Base-by-base conservation (phyloP, 441 rosid species). In the Macaranga tanarius region DNA sequence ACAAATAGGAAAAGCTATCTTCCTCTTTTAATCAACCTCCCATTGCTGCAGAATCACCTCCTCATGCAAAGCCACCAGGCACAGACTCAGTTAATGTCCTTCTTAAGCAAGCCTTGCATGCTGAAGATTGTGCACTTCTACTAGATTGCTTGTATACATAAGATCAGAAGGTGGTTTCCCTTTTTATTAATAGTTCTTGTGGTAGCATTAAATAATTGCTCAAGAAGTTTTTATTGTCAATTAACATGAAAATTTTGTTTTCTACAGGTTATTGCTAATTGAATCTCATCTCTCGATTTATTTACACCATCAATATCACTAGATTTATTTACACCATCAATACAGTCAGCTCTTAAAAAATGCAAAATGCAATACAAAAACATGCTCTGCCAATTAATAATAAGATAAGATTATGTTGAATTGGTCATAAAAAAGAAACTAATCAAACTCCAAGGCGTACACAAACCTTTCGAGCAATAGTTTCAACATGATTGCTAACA, bases 141-240 rank as follows among this genome's bases (percentile, higher is more conserved):
- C 80, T 92, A 7, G 98, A 95, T 73, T 95, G 99, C 85, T 84
- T 95, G 76, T 91, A 92, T 75, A 93, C 87, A 42, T 89, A 86
- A 84, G 92, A 95, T 44, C 87, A 93, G 50, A 94, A 92, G 98
- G 99, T 95, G 66, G 1, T 7, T 60, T 38, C 28, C 17, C 22
- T 19, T 26, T 73, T 56, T 47, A 17, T 11, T 2, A 51, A 51
- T n/a, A 47, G 45, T 65, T 65, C 59, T n/a, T 34, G 12, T 48
- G 9, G 23, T 16, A 55, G 10, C 5, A 2, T 47, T 50, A 58
- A 55, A 4, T 55, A 47, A 54, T 20, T 19, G 5, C 10, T n/a
- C 42, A 42, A 17, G 50, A 5, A 1, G n/a, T 19, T 65, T 61
- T 19, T 16, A 13, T 40, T 11, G 25, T 59, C 52, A 5, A 6